phyloP scores from a whole-genome alignment of 2,329 filamentous ascomycete species.

The Cercospora citrullina region DNA sequence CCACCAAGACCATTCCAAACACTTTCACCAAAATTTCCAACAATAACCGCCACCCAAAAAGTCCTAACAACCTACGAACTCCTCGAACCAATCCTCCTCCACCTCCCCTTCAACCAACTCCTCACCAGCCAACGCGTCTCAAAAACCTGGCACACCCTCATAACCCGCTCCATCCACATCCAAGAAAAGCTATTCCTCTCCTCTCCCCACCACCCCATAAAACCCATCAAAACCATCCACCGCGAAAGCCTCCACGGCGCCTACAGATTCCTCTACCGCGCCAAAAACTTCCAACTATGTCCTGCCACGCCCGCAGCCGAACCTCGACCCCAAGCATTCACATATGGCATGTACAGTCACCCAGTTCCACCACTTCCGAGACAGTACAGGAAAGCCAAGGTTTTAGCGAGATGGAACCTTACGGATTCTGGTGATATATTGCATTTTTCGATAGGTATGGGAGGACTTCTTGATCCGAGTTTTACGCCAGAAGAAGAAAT shows the following conservation, averaged over 20 bases:
- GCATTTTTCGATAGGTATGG: slow-evolving; percentile 15
- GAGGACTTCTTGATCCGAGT: slow-evolving; percentile 2
- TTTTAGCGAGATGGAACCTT: neutral
- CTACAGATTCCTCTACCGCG: neutral
- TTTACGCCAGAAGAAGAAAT: neutral
- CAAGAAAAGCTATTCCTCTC: slow-evolving; percentile 13
- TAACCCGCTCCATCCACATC: slow-evolving; percentile 7
- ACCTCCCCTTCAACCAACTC: slow-evolving; percentile 12
- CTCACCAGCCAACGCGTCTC: slow-evolving; percentile 13
- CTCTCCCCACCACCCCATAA: neutral
- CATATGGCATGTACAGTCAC: neutral
- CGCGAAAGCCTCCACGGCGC: slow-evolving; percentile 1
- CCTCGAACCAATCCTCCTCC: slow-evolving; percentile 16
- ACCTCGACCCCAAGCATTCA: neutral
- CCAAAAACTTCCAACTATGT: neutral
- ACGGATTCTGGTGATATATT: slow-evolving; percentile 8
- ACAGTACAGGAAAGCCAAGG: neutral
- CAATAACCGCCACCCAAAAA: neutral
- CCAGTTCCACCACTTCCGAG: neutral
- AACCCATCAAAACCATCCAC: neutral
- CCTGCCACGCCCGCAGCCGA: neutral
- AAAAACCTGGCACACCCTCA: slow-evolving; percentile 10
- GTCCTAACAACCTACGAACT: slow-evolving; percentile 20
- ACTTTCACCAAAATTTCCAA: neutral
- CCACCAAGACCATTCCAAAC: neutral